Base-by-base conservation (phyloP, 768 basidiomycete species). In the Agaricus sinodeliciosus region DNA sequence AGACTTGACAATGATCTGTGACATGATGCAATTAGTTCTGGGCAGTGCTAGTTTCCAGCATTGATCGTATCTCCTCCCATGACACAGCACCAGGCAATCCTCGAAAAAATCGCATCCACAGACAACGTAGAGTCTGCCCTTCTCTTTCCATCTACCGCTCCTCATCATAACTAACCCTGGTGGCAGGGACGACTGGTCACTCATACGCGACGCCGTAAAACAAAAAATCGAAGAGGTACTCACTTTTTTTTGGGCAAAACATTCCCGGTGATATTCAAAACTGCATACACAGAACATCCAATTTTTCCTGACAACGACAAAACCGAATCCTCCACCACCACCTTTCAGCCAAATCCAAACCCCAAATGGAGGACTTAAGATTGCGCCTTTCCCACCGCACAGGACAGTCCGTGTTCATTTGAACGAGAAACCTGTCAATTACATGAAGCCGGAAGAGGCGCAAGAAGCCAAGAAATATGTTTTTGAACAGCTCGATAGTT, bases 311-410 rank as follows among this genome's bases (percentile, higher is more conserved):
- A 61, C 69, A 40, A 72, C 73, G 27, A 67, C 67, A 25, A 61
- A 65, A 43, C 65, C 67, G 44, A 67, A 69, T 53, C 60, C 67
- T 5, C 62, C 66, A 8, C 72, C 77, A 12, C 65, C 65, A 3
- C 63, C 73, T 18, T 77, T 77, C 49, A 69, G 71, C 43, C 72
- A 74, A n/a, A 58, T 67, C 47, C 60, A 64, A 62, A 73, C 74
- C 27, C 73, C 64, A 41, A 69, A 71, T 13, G 89, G 82, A 8
- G 87, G 86, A 36, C 71, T 85, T 27, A 85, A 78, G 61, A 66
- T 87, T 11, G 80, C 88, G 11, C 87, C 91, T 1, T 91, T 90
- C 62, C 81, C 82, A 19, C 77, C 80, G 39, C 78, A 84, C 35
- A 76, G 73, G 51, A 67, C 69, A 39, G 70, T 72, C 49, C 75